Conservation (phyloP, 345 rosid genomes). For the Iberis pinnata region DNA sequence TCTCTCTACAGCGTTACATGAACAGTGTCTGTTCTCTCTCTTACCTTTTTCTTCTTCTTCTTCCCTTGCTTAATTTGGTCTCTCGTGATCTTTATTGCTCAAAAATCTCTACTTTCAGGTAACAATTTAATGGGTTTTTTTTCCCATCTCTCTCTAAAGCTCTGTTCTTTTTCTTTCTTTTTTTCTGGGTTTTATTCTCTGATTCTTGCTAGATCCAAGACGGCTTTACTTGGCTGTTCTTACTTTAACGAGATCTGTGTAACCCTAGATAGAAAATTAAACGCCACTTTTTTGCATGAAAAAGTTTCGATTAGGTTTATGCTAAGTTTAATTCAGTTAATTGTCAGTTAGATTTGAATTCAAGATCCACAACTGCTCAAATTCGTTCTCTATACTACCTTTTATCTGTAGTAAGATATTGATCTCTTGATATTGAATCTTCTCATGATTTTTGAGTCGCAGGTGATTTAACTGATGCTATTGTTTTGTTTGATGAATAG, state of each 20-base stretch:
- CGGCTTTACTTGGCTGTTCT: constrained; percentile 28
- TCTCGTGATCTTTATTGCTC: constrained; percentile 24
- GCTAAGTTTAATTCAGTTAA: background rate
- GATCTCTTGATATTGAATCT: background rate
- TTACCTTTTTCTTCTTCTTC: constrained; percentile 14
- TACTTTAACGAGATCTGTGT: constrained; percentile 40
- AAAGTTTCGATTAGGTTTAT: constrained; percentile 1
- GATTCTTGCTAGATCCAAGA: constrained; percentile 38
- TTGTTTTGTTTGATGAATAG: constrained; percentile 11
- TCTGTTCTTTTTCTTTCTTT: constrained; percentile 29
- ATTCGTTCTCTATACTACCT: too few species aligned
- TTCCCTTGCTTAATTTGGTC: too few species aligned
- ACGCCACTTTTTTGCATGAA: constrained; percentile 21
- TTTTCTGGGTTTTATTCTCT: constrained; percentile 37
- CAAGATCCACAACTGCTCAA: background rate
- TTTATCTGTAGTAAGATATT: background rate
- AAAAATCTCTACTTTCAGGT: constrained; percentile 21
- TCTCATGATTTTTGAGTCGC: background rate
- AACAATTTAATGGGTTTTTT: constrained; percentile 5
- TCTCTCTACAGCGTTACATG: constrained; percentile 37
- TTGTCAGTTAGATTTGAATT: background rate
- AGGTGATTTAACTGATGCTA: constrained; percentile 6
- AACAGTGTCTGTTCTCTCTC: constrained; percentile 28
- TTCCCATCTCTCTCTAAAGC: constrained; percentile 24
- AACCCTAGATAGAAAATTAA: constrained; percentile 4